Evolutionary conservation across 192 early-diverging fungal species (phyloP), one percentile per base, ranked within the genome.

Genomic region (Anaeromyces robustus): DNA sequence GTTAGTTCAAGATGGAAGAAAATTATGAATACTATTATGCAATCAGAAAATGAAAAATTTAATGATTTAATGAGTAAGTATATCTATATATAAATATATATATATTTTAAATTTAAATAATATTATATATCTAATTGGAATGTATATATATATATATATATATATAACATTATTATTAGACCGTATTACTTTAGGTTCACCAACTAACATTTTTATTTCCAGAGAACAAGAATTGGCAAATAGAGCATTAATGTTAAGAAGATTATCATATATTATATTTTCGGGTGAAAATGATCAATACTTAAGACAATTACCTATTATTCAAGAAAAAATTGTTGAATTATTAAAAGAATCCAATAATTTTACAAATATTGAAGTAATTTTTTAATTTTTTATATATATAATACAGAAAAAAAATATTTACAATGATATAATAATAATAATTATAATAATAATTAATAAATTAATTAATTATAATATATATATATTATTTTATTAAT

Each of bases 251-350:
- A 85, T 90, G 37, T 68, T 97, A 2, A 88, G 96, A n/a, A 84
- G 95, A 17, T 77, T 97, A 81, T 90, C 94, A 4, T 96, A 93
- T 89, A 84, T 94, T 1, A 86, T 97, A 12, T 95, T 89, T 84
- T 87, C 89, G 31, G 95, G 93, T 6, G 82, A 86, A 5, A 82
- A 85, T 0, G 92, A 97, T 84, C 94, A 96, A 83, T 95, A 95
- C 82, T 82, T 94, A 6, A 86, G 89, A 14, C 91, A 94, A 77
- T 79, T 97, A 78, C 96, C 95, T 22, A 84, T 86, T 17, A 91
- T 97, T 29, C 94, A 94, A 81, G 94, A 95, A 80, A 95, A 95
- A 78, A 86, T 97, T 19, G 96, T 96, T 0, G 96, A 97, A 78
- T 87, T 96, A 79, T 80, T 97, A 29, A 96, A 96, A 77, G 85